Evolutionary conservation across 805 yeast species (phyloP), one percentile per base, ranked within the genome.

Genomic region (Saturnispora mendoncae): DNA sequence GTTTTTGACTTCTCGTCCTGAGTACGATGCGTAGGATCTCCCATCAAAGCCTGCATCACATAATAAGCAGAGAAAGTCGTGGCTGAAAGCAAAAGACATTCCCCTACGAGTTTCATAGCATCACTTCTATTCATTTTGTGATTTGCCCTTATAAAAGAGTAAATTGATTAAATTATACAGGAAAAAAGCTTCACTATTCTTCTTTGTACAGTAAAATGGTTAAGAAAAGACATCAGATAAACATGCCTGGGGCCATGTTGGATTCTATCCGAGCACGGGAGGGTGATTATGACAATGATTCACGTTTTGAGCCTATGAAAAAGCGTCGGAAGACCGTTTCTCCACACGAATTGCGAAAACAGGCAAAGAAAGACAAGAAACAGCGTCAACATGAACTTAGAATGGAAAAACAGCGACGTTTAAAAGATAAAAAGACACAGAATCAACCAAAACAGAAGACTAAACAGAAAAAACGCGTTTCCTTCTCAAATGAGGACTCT

Each of bases 61-160:
- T 72, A 74, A 51, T 71, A 73, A 46, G 72, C 69, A 3, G 78
- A 72, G 36, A 74, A 63, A 23, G 78, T 73, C 1, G 79, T 78
- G 4, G 79, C 65, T 10, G 62, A 47, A 29, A 62, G 51, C 37
- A 61, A 54, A 95, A 90, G 86, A 53, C 88, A 76, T 55, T 88
- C 84, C 53, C 74, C 72, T 32, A 90, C 70, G 15, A 83, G 76
- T 33, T 72, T 71, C 46, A 80, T 71, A 2, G 96, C 97, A 36
- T 81, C 76, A 42, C 71, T 79, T 57, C 82, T 81, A 31, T 75
- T 67, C 36, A 86, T 74, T 36, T 27, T 39, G 12, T n/a, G n/a
- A n/a, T n/a, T n/a, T n/a, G n/a, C n/a, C n/a, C n/a, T n/a, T n/a
- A n/a, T n/a, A 30, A 15, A 30, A 10, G 21, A 35, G 15, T 12